Base-by-base conservation (phyloP, 2,329 filamentous ascomycete genomes). In the Lecanicillium sp. region DNA sequence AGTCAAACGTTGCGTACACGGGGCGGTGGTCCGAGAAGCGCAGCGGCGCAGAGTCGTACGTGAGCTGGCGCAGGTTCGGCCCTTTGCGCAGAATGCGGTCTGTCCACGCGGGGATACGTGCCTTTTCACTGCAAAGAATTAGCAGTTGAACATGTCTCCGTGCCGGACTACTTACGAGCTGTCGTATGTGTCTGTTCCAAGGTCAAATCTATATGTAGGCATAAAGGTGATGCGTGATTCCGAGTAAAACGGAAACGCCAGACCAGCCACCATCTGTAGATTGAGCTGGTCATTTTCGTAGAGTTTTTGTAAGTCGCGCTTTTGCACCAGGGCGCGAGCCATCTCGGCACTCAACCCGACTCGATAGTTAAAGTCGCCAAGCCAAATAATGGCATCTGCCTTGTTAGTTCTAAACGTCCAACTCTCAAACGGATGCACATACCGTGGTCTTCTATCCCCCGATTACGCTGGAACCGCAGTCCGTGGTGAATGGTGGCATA, bases 341-440 rank as follows among this genome's bases (percentile, higher is more conserved):
- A 74, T 80, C 29, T 95, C 87, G 47, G 87, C 79, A 32, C 73
- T 74, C 41, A 97, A 71, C 1, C 89, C 90, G 51, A 98, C 94
- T 14, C 92, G 83, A 61, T 98, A 98, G 57, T 98, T 98, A 68
- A 98, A 98, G 59, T 98, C 92, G 5, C 92, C 92, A 30, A 96
- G 74, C 90, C 92, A 98, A 38, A 96, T 82, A 27, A 97, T 82
- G 17, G 85, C 74, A 49, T 81, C 77, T 73, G 32, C 18, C 3
- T 20, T 34, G 29, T 45, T 28, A 44, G 46, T 57, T 46, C 61
- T 49, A 22, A 33, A n/a, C n/a, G n/a, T n/a, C n/a, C n/a, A n/a
- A n/a, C n/a, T n/a, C n/a, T n/a, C n/a, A n/a, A n/a, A n/a, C n/a
- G 17, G n/a, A 29, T 7, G 20, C 14, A 46, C 55, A 46, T 61